phyloP scores from a whole-genome alignment of 495 filamentous ascomycete genomes.

The Aspergillus nidulans region DNA sequence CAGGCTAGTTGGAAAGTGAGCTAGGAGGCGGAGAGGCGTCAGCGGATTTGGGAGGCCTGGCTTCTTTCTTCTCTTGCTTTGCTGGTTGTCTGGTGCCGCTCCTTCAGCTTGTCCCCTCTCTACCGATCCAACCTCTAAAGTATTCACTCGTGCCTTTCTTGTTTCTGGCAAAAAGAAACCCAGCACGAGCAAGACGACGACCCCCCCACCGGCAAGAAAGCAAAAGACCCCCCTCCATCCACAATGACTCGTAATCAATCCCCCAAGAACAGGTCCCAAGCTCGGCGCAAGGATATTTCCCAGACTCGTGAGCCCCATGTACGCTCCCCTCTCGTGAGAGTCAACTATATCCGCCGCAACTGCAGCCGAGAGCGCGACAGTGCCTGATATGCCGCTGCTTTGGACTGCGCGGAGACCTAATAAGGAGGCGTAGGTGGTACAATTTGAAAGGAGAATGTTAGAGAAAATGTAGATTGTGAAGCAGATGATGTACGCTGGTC shows the following conservation, averaged over 20 bases:
- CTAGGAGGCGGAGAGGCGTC: constrained; percentile 41
- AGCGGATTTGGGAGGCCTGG: constrained; percentile 24
- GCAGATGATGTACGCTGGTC: constrained; percentile 44
- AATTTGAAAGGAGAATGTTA: constrained; percentile 46
- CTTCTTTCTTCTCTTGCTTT: background rate
- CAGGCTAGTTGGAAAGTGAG: constrained; percentile 52
- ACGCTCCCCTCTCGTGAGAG: constrained; percentile 43
- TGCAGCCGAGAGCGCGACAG: constrained; percentile 40
- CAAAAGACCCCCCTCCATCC: constrained; percentile 75
- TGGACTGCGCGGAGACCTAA: constrained; percentile 47
- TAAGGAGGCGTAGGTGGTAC: constrained; percentile 40
- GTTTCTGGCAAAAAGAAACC: constrained; percentile 42
- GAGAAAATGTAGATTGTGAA: constrained; percentile 44
- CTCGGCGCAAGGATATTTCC: constrained; percentile 33
- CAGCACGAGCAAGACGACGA: constrained; percentile 28
- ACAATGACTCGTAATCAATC: constrained; percentile 52
- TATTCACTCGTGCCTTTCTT: background rate
- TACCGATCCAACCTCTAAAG: background rate
- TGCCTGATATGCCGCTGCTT: constrained; percentile 46
- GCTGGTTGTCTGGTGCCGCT: background rate
- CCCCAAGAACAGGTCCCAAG: constrained; percentile 57
- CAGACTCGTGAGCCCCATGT: constrained; percentile 39
- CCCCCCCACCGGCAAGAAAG: constrained; percentile 60
- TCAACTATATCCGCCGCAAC: constrained; percentile 45
- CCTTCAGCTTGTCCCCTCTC: background rate